Percentiles rank a stretch among this genome's conserved stretches.
Evolutionary conservation across 441 rosid genomes (phyloP).

Genomic region (Macaranga tanarius): DNA sequence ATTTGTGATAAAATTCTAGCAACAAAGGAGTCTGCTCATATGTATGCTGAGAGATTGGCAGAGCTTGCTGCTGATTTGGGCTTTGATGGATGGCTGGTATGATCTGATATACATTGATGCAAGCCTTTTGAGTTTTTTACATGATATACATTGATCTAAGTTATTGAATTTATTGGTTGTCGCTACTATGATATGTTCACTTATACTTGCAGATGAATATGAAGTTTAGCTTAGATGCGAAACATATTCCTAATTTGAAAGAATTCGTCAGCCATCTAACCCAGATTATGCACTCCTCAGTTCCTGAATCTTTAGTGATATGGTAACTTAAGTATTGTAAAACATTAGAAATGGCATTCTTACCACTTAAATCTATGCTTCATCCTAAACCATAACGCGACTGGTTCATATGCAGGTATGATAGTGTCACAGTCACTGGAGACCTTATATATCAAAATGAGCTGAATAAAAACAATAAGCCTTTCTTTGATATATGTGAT

Average conservation of each 20-base stretch:
- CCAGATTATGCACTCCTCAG: constrained; percentile 54
- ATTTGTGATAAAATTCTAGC: constrained; percentile 53
- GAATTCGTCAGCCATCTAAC: constrained; percentile 73
- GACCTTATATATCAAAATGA: constrained; percentile 62
- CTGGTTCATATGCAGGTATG: constrained; percentile 55
- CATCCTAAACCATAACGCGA: too few relatives aligned
- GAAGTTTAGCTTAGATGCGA: constrained; percentile 47
- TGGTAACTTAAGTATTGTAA: constrained; percentile 42
- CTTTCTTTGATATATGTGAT: constrained; percentile 80
- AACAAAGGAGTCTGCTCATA: constrained; percentile 59
- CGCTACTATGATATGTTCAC: too few relatives aligned
- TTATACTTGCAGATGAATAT: constrained; percentile 57
- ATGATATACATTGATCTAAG: too few relatives aligned
- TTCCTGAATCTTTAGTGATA: constrained; percentile 71
- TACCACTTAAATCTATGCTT: too few relatives aligned
- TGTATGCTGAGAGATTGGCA: constrained; percentile 67
- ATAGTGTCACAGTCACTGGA: constrained; percentile 64
- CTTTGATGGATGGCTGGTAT: constrained; percentile 95
- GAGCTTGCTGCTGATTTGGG: constrained; percentile 68
- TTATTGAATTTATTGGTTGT: too few relatives aligned
- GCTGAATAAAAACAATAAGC: constrained; percentile 61
- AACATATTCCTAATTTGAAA: constrained; percentile 51
- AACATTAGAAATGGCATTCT: too few relatives aligned
- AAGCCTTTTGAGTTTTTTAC: too few relatives aligned
- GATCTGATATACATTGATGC: not conserved